A percentile compares a stretch with the other conserved stretches of the same genome.
phyloP scores from a whole-genome alignment of 306 rosid genomes.

The Vachellia collinsii region DNA sequence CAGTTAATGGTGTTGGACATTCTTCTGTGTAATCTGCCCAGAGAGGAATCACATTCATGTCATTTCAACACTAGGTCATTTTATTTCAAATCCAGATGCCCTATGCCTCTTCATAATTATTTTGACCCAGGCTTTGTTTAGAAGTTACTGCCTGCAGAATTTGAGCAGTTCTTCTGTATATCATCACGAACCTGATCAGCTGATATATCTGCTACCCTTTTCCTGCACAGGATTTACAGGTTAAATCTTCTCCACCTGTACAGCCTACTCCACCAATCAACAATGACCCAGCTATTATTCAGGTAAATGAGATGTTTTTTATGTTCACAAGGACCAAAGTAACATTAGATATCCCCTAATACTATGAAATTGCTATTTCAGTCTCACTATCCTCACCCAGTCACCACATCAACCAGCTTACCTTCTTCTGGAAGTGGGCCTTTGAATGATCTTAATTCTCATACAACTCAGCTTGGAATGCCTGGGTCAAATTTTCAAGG shows the following conservation, averaged over 20 bases:
- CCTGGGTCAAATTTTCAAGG: conserved; percentile 76
- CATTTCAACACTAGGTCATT: background rate
- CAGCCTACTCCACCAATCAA: conserved; percentile 65
- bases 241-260: conserved; percentile 83
- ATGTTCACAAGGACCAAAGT: conserved; percentile 9
- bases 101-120: background rate
- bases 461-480: conserved; percentile 62
- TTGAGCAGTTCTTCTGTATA: background rate
- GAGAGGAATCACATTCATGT: background rate
- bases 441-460: conserved; percentile 67
- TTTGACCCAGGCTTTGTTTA: background rate
- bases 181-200: conserved; percentile 2
- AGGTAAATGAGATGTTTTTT: conserved; percentile 47
- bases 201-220: conserved; percentile 32
- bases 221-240: conserved; percentile 76
- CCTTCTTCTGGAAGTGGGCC: conserved; percentile 66
- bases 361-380: conserved; percentile 48
- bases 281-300: conserved; percentile 88
- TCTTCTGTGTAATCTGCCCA: background rate
- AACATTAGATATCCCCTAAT: conserved; percentile 21
- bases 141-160: conserved; percentile 21
- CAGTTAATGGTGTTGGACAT: background rate
- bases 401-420: conserved; percentile 59
- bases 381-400: conserved; percentile 85
- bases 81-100: background rate